Percentiles rank a stretch among this genome's conserved stretches.
These are phyloP conservation scores for Annulohypoxylon truncatum DNA, from an alignment of 2,329 filamentous ascomycete genomes.

Conservation along the genomic window DNA sequence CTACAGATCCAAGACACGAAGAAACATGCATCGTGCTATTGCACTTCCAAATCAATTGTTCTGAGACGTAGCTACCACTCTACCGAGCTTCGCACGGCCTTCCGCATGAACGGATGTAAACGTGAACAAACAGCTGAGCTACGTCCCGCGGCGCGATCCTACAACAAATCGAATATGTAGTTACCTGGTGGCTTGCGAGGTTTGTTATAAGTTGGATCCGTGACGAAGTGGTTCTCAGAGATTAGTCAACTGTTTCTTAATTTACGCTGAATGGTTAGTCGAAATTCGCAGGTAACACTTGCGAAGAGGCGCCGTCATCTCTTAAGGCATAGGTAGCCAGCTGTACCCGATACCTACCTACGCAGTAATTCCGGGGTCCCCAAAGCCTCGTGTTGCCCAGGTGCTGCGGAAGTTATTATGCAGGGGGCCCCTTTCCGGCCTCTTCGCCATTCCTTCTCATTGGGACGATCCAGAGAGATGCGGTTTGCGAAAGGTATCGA, in stretches of 20 bases:
- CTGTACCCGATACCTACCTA: slow-evolving; percentile 19
- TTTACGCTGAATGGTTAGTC: slow-evolving; percentile 35
- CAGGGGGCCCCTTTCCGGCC: slow-evolving; percentile 26
- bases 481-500: slow-evolving; percentile 29
- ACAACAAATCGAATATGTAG: not conserved
- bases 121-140: slow-evolving; percentile 33
- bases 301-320: slow-evolving; percentile 1
- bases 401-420: slow-evolving; percentile 33
- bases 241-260: slow-evolving; percentile 23
- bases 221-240: not conserved
- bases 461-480: slow-evolving; percentile 29
- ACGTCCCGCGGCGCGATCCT: not conserved
- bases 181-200: not conserved
- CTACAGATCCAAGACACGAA: slow-evolving; percentile 36
- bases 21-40: slow-evolving; percentile 24
- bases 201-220: slow-evolving; percentile 3
- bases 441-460: slow-evolving; percentile 22
- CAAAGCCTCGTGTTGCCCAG: slow-evolving; percentile 30
- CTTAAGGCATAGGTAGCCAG: not conserved
- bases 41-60: slow-evolving; percentile 35
- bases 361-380: slow-evolving; percentile 19
- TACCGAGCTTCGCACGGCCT: slow-evolving; percentile 28
- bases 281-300: slow-evolving; percentile 20
- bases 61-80: slow-evolving; percentile 28
- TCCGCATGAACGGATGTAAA: slow-evolving; percentile 41